These are phyloP conservation scores for Perkinsela sp. DNA, from an alignment of 208 protist species.

Conservation along the genomic window DNA sequence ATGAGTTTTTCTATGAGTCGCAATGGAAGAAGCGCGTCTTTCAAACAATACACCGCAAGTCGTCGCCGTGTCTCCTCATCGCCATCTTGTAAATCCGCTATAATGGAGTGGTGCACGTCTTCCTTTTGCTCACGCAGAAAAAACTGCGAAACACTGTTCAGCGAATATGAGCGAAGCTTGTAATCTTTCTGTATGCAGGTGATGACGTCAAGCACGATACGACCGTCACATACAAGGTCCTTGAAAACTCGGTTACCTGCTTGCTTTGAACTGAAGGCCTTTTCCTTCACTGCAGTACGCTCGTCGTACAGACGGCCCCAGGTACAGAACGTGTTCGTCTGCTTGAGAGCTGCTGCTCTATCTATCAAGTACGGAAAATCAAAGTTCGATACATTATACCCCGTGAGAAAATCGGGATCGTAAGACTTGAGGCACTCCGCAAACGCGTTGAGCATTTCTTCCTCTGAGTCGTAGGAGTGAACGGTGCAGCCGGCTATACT, in stretches of 20 bases:
- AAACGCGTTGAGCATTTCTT: slow-evolving; percentile 70
- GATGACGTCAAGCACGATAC: slow-evolving; percentile 88
- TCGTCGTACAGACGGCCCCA: slow-evolving; percentile 64
- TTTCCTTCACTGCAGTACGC: slow-evolving; percentile 58
- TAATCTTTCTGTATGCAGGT: slow-evolving; percentile 84
- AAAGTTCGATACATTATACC: slow-evolving; percentile 99
- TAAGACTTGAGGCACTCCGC: slow-evolving; percentile 33
- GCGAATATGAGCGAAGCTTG: slow-evolving; percentile 95
- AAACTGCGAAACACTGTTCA: slow-evolving; percentile 90
- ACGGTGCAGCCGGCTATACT: slow-evolving; percentile 80
- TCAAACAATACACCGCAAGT: slow-evolving; percentile 95
- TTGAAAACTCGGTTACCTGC: slow-evolving; percentile 91
- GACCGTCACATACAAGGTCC: slow-evolving; percentile 81
- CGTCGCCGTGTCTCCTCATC: slow-evolving; percentile 79
- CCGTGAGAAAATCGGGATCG: slow-evolving; percentile 81
- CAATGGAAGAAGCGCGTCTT: slow-evolving; percentile 79
- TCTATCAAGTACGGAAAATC: slow-evolving; percentile 95
- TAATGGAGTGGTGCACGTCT: slow-evolving; percentile 97
- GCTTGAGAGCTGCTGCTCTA: slow-evolving; percentile 57
- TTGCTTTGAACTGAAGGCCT: slow-evolving; percentile 84
- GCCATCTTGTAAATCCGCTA: slow-evolving; percentile 78
- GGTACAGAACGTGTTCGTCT: slow-evolving; percentile 52
- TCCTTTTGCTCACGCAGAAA: slow-evolving; percentile 98
- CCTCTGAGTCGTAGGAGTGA: slow-evolving; percentile 65
- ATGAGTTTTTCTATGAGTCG: slow-evolving; percentile 94